Percentiles rank a stretch among this genome's conserved stretches.
phyloP scores from a whole-genome alignment of 371 early-diverging fungal genomes.

The Lichtheimia ornata region DNA sequence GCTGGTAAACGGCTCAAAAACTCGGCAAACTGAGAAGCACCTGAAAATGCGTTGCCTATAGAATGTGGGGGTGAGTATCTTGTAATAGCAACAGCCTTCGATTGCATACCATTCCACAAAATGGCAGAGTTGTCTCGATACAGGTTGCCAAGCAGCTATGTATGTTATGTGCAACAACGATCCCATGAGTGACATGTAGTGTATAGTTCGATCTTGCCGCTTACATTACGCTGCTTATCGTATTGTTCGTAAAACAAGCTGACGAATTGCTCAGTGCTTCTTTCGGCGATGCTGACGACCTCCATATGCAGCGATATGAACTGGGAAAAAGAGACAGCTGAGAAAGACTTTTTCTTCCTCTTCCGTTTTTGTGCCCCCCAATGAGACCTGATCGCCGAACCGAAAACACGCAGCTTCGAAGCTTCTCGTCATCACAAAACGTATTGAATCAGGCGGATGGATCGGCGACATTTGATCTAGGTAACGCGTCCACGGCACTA shows the following conservation, averaged over 20 bases:
- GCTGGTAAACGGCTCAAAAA: conserved; percentile 60
- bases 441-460: conserved; percentile 79
- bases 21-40: conserved; percentile 58
- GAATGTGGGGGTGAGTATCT: background rate
- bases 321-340: too few species aligned
- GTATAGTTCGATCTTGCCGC: background rate
- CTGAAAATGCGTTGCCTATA: conserved; percentile 58
- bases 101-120: conserved; percentile 70
- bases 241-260: conserved; percentile 63
- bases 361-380: background rate
- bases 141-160: conserved; percentile 54
- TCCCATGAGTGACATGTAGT: background rate
- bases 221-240: conserved; percentile 67
- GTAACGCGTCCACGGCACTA: conserved; percentile 28
- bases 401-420: conserved; percentile 51
- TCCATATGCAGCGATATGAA: conserved; percentile 25
- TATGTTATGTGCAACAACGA: background rate
- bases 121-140: conserved; percentile 73
- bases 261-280: conserved; percentile 64
- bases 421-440: conserved; percentile 63
- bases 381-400: conserved; percentile 41
- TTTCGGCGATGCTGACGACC: conserved; percentile 32
- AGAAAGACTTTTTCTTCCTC: background rate
- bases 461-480: conserved; percentile 78
- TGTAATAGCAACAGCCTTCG: background rate